These are phyloP conservation scores for Canavalia ensiformis DNA, from an alignment of 306 rosid genomes.

Conservation along the genomic window DNA sequence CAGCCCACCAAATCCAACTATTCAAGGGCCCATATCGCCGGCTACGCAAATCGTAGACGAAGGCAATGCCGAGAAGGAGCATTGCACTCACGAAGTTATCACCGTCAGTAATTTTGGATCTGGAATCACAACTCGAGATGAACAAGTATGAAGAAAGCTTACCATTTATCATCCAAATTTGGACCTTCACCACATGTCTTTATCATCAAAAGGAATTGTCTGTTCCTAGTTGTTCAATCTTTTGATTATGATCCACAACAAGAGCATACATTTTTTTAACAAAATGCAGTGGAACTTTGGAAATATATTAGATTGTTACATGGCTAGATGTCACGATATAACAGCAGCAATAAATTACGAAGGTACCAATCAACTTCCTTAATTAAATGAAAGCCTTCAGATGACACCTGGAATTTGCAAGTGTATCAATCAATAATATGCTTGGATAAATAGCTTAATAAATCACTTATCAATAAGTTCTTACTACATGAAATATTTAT, in stretches of 20 bases:
- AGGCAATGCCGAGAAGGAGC: slow-evolving; percentile 43
- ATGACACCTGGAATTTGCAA: neutral
- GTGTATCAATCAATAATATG: neutral
- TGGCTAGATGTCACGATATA: no score
- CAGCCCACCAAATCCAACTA: slow-evolving; percentile 34
- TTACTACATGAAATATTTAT: no score
- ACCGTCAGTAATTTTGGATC: slow-evolving; percentile 42
- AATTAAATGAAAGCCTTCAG: neutral
- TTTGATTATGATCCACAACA: neutral
- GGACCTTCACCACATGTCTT: neutral
- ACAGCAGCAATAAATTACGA: no score
- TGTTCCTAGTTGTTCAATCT: slow-evolving; percentile 28
- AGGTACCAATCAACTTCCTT: neutral
- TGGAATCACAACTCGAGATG: slow-evolving; percentile 37
- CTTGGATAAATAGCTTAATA: no score
- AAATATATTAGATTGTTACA: neutral
- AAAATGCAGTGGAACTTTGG: neutral
- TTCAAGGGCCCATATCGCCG: slow-evolving; percentile 46
- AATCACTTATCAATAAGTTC: no score
- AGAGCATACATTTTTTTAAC: neutral
- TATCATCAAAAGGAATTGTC: slow-evolving; percentile 16
- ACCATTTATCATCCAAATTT: slow-evolving; percentile 1
- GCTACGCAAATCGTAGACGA: slow-evolving; percentile 38
- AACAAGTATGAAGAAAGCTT: slow-evolving; percentile 33
- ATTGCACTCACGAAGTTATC: slow-evolving; percentile 47